Percentiles rank a stretch among this genome's conserved stretches.
Conservation (phyloP, 371 early-diverging fungal species). For the Mortierella sp. region DNA sequence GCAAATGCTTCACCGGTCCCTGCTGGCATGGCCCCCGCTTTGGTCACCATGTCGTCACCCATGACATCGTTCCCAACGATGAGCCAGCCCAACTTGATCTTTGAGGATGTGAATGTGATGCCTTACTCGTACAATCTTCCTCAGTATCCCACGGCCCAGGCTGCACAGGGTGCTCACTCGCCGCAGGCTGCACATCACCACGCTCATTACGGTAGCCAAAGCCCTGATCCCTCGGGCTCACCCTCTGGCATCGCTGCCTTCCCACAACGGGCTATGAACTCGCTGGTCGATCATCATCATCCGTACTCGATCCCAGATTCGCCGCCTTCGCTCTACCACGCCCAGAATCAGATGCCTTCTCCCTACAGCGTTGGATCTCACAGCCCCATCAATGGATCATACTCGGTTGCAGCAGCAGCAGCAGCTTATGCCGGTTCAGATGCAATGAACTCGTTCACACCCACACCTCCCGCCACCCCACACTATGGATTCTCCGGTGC, state of each 20-base stretch:
- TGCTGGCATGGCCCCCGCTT: slow-evolving; percentile 48
- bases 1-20: slow-evolving; percentile 47
- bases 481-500: slow-evolving; percentile 44
- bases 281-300: slow-evolving; percentile 51
- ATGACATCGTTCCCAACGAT: slow-evolving; percentile 50
- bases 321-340: slow-evolving; percentile 43
- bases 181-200: slow-evolving; percentile 26
- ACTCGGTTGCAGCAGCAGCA: slow-evolving; percentile 2
- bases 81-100: slow-evolving; percentile 45
- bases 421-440: slow-evolving; percentile 29
- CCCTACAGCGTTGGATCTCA: slow-evolving; percentile 44
- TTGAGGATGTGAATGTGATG: slow-evolving; percentile 40
- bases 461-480: slow-evolving; percentile 51
- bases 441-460: slow-evolving; percentile 19
- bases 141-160: slow-evolving; percentile 26
- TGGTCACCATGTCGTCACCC: slow-evolving; percentile 53
- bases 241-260: slow-evolving; percentile 33
- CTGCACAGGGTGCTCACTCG: slow-evolving; percentile 18
- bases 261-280: slow-evolving; percentile 46
- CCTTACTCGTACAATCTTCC: slow-evolving; percentile 48
- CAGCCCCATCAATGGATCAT: slow-evolving; percentile 40
- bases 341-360: slow-evolving; percentile 31
- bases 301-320: slow-evolving; percentile 36
- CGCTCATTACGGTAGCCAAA: slow-evolving; percentile 31
- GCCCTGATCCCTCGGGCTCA: slow-evolving; percentile 49